Base-by-base conservation (phyloP, 1,139 yeast species). In the Kodamaea alishanica region DNA sequence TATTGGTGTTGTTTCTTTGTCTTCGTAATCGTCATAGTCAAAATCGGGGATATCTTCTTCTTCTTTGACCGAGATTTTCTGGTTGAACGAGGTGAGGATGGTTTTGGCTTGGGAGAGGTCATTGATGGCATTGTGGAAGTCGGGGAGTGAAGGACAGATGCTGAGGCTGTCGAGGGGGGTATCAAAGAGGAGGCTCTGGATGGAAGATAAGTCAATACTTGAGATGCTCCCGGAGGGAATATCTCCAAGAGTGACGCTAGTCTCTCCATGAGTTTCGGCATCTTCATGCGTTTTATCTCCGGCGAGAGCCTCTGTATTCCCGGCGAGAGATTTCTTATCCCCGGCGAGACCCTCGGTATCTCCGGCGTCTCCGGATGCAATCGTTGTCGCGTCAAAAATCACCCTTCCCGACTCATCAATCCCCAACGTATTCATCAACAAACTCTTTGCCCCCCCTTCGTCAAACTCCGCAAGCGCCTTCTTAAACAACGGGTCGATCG, bases 371-470 rank as follows among this genome's bases (percentile, higher is more conserved):
- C 37, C 37, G 33, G 34, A 40, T 46, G 40, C 5, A 22, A 54
- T 60, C 2, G 74, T 59, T 1, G 77, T 67, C 6, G 78, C 76
- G 50, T 81, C 88, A 51, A 81, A 80, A 1, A 80, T 75, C n/a
- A 84, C 78, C 39, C 84, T 58, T 0, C 89, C 87, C 1, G 68
- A 56, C 4, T 61, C 46, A 49, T 81, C 85, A 12, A 81, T 72
- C 39, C 67, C 67, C 40, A 90, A 70, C 1, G 90, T 79, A 50
- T 88, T 89, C 51, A 88, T 63, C 36, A 90, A 64, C 41, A 90
- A 65, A 38, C 95, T 85, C 52, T 84, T 87, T 7, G 97, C 90
- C 5, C 97, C 97, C 28, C 97, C 96, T 63, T 90, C 96, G 58
- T 90, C 97, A 54, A 89, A 90, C 45, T 89, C 96, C 0, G 96